These are phyloP conservation scores for Cladophialophora yegresii DNA, from an alignment of 2,329 filamentous ascomycete species.

Conservation along the genomic window DNA sequence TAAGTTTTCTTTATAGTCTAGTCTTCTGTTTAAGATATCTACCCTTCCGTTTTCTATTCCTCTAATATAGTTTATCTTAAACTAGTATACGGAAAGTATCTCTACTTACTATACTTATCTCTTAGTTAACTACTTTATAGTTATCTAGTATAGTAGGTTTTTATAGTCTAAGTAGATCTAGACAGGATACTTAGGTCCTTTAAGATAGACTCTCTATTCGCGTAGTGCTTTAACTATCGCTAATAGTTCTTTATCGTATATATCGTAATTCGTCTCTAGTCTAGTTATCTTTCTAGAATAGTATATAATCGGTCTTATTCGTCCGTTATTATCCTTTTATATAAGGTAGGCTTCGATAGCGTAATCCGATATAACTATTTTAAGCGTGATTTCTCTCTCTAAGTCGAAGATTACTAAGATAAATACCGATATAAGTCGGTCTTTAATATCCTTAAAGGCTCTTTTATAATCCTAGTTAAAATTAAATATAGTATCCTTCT, in stretches of 20 bases:
- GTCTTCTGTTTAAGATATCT: too few species aligned
- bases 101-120: constrained; percentile 19
- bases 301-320: constrained; percentile 20
- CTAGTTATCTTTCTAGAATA: background rate
- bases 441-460: constrained; percentile 9
- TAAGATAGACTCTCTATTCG: constrained; percentile 30
- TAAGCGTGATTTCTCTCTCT: constrained; percentile 12
- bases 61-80: too few species aligned
- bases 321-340: constrained; percentile 15
- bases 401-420: constrained; percentile 30
- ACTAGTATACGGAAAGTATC: background rate
- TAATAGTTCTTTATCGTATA: constrained; percentile 34
- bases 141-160: too few species aligned
- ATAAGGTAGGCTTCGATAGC: constrained; percentile 18
- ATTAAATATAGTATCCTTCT: background rate
- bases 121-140: constrained; percentile 5
- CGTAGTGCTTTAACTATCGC: constrained; percentile 24
- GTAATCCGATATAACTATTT: constrained; percentile 28
- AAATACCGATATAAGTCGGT: background rate
- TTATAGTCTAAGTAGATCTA: constrained; percentile 30
- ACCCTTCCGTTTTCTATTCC: too few species aligned
- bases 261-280: constrained; percentile 5
- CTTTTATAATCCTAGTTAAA: constrained; percentile 15
- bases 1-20: too few species aligned
- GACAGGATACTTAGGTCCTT: constrained; percentile 14